These are phyloP conservation scores for Bullera alba DNA, from an alignment of 768 basidiomycete genomes.

Conservation along the genomic window DNA sequence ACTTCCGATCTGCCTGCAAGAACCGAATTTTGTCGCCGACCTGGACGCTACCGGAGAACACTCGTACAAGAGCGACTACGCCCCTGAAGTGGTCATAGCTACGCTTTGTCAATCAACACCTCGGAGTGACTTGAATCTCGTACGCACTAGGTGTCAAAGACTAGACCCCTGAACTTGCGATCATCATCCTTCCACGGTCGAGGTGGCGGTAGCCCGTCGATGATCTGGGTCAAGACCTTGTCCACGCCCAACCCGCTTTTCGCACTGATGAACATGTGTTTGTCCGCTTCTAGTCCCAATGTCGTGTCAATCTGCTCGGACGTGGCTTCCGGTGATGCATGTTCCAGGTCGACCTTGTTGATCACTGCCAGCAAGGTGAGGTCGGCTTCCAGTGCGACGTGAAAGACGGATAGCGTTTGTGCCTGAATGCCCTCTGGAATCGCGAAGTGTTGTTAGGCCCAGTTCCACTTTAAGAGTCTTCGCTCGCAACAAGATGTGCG, in stretches of 20 bases:
- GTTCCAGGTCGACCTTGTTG: conserved; percentile 94
- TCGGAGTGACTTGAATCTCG: not conserved
- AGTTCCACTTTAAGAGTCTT: not conserved
- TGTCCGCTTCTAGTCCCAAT: conserved; percentile 67
- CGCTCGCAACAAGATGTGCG: not conserved
- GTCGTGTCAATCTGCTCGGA: conserved; percentile 72
- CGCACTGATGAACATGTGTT: conserved; percentile 76
- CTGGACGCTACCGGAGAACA: conserved; percentile 69
- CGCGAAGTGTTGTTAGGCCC: too few relatives aligned
- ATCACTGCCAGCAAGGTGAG: conserved; percentile 71
- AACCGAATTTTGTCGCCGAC: conserved; percentile 93
- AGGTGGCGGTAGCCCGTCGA: conserved; percentile 80
- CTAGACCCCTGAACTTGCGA: conserved; percentile 62
- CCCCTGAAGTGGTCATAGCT: conserved; percentile 95
- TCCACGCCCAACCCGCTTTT: conserved; percentile 85
- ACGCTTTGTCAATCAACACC: not conserved
- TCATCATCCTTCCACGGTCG: conserved; percentile 67
- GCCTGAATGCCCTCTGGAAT: conserved; percentile 78
- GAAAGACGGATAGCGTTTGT: conserved; percentile 91
- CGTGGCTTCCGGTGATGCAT: conserved; percentile 73
- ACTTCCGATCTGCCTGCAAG: conserved; percentile 74
- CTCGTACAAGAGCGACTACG: conserved; percentile 80
- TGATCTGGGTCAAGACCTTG: conserved; percentile 66
- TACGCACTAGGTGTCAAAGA: conserved; percentile 85
- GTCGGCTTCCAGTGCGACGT: conserved; percentile 73